These are phyloP conservation scores for Articulospora tetracladia DNA, from an alignment of 495 filamentous ascomycete species.

Conservation along the genomic window DNA sequence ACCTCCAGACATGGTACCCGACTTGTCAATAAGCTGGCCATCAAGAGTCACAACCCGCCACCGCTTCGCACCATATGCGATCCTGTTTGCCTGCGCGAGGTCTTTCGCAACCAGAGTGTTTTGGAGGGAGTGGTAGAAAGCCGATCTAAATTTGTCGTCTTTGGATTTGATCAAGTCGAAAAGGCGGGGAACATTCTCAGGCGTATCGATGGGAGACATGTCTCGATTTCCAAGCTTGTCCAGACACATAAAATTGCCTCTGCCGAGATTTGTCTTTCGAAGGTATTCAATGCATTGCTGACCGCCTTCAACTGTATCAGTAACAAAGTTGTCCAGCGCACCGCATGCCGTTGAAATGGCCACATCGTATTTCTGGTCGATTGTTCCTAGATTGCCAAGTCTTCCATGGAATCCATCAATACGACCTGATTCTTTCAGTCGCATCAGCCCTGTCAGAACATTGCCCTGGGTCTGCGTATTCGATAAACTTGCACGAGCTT, in stretches of 20 bases:
- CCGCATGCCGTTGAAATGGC: slow-evolving; percentile 96
- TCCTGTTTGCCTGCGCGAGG: slow-evolving; percentile 88
- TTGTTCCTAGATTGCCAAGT: slow-evolving; percentile 91
- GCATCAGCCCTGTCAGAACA: slow-evolving; percentile 86
- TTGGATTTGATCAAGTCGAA: slow-evolving; percentile 93
- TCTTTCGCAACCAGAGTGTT: slow-evolving; percentile 93
- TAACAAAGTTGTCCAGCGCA: slow-evolving; percentile 88
- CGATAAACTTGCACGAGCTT: slow-evolving; percentile 84
- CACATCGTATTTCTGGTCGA: slow-evolving; percentile 91
- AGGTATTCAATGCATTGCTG: slow-evolving; percentile 98
- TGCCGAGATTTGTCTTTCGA: slow-evolving; percentile 94
- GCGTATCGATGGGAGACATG: slow-evolving; percentile 74
- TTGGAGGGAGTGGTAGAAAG: slow-evolving; percentile 89
- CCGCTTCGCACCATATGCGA: slow-evolving; percentile 86
- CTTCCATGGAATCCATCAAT: slow-evolving; percentile 96
- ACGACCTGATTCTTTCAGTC: slow-evolving; percentile 90
- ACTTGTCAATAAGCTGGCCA: slow-evolving; percentile 93
- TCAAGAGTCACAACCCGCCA: slow-evolving; percentile 96
- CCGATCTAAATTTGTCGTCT: slow-evolving; percentile 79
- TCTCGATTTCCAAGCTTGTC: slow-evolving; percentile 78
- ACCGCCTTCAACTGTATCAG: slow-evolving; percentile 89
- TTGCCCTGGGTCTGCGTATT: slow-evolving; percentile 90
- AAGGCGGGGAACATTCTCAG: slow-evolving; percentile 84
- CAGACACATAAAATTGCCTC: slow-evolving; percentile 94
- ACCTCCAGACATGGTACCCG: slow-evolving; percentile 97